Base-by-base conservation (phyloP, 768 basidiomycete species). In the Rhodosporidiobolus odoratus region DNA sequence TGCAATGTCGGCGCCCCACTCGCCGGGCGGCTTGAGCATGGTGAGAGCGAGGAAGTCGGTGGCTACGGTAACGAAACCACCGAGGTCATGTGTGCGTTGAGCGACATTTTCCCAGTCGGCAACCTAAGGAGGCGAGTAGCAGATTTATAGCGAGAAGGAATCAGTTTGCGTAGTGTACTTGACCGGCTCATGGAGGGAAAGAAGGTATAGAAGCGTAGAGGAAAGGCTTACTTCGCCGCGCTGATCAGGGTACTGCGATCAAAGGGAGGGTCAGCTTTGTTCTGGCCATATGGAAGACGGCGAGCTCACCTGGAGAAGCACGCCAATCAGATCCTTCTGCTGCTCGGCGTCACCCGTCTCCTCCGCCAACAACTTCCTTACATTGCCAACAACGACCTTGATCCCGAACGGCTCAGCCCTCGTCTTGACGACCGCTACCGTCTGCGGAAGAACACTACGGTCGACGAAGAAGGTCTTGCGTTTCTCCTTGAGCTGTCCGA, bases 1-100 rank as follows among this genome's bases (percentile, higher is more conserved):
- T 13, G 91, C 94, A 73, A 98, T 86, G 79, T 99, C 95, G 38
- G 93, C 94, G 60, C 95, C 95, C 92, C 95, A 98, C 83, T 98
- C 96, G 66, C 96, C 95, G 21, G 95, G 95, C 37, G 95, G 91
- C 76, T 90, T 92, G 68, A 99, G 83, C 83, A 92, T 84, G 3
- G 93, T 92, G 79, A 98, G 83, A 2, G 95, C 92, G 48, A 99
- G 84, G 62, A 99, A 85, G 81, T 99, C 95, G 17, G 91, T 92
- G 23, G 92, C 92, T 75, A 88, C 90, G 10, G 89, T 84, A 61
- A 96, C 86, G 66, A 96, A 84, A n/a, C 85, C 92, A 37, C 90
- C 89, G 9, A 83, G 77, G 23, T 83, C 82, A 79, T 97, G 95
- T 23, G 89, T 85, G 30, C 84, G 82, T 43, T 86, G 80, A 4